Evolutionary conservation across 2,329 filamentous ascomycete species (phyloP), one percentile per base, ranked within the genome.

Genomic region (Lecanicillium sp.): DNA sequence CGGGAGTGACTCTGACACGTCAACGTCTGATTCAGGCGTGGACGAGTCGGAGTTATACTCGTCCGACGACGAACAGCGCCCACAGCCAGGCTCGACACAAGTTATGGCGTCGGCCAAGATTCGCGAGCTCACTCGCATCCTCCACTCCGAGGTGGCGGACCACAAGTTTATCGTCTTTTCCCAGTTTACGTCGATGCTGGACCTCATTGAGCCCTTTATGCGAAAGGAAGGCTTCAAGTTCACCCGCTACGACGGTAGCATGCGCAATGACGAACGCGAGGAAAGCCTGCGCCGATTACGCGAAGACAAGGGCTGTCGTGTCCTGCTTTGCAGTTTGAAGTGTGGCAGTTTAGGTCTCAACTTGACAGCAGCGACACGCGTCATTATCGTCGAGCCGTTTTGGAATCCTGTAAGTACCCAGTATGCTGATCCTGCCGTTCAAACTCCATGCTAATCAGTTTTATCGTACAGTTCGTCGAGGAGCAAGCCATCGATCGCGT

Each of bases 151-250:
- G 60, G 80, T 81, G 0, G 67, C 72, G 2, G 72, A 87, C 43
- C 87, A 95, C 72, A 98, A 98, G 58, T 94, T 95, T 56, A 98
- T 98, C 53, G 88, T 98, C 46, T 98, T 98, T 64, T 95, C 88
- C 2, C 87, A 97, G 53, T 98, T 98, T 64, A 98, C 92, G 1
- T 92, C 87, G 1, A 98, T 98, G 92, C 79, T 98, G 33, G 86
- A 97, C 64, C 79, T 97, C 19, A 81, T 98, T 46, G 88, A 97
- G 57, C 92, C 92, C 3, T 96, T 97, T 62, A 71, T 98, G 43
- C 72, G 74, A 33, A 73, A 79, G 35, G 79, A 83, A 12, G 77
- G 79, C 12, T 82, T 95, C 59, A 74, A 74, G 44, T 94, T 84
- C 56, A 86, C 86, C 13, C 84, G 92, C 39, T 98, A 98, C 61